phyloP scores from a whole-genome alignment of 306 rosid genomes.

The Oxytropis ochrocephala region DNA sequence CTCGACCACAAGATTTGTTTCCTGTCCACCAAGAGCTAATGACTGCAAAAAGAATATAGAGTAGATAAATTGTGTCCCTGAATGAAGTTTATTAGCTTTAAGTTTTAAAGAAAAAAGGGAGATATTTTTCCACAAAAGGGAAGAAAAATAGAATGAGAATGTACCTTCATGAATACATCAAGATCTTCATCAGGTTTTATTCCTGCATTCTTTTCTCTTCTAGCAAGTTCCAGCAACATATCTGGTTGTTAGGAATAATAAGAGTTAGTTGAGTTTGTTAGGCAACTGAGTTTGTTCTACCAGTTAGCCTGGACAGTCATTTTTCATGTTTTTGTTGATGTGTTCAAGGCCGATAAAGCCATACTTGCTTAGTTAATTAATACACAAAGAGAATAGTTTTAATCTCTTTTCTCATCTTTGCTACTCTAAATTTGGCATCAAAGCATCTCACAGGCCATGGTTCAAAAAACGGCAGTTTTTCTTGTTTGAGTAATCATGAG shows the following conservation, averaged over 20 bases:
- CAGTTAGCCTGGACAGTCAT: no score
- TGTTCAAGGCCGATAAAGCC: no score
- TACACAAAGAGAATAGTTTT: no score
- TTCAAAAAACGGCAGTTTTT: no score
- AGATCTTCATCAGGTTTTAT: constrained; percentile 97
- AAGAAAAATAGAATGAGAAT: constrained; percentile 7
- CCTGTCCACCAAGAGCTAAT: constrained; percentile 87
- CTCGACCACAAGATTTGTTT: constrained; percentile 80
- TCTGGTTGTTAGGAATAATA: constrained; percentile 29
- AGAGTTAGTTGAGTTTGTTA: no score
- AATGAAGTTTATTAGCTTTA: not conserved
- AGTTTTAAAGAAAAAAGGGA: not conserved
- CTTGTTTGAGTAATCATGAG: no score
- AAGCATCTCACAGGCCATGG: no score
- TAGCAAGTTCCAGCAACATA: constrained; percentile 89
- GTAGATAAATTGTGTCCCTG: constrained; percentile 13
- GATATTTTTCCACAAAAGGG: not conserved
- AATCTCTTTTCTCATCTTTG: no score
- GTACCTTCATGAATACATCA: constrained; percentile 93
- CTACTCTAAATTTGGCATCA: no score
- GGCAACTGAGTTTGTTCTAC: no score
- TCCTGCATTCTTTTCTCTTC: constrained; percentile 91
- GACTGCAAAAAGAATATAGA: constrained; percentile 46
- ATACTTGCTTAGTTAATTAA: no score
- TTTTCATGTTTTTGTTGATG: no score